These are phyloP conservation scores for Boletus rex-veris DNA, from an alignment of 768 basidiomycete species.

Conservation along the genomic window DNA sequence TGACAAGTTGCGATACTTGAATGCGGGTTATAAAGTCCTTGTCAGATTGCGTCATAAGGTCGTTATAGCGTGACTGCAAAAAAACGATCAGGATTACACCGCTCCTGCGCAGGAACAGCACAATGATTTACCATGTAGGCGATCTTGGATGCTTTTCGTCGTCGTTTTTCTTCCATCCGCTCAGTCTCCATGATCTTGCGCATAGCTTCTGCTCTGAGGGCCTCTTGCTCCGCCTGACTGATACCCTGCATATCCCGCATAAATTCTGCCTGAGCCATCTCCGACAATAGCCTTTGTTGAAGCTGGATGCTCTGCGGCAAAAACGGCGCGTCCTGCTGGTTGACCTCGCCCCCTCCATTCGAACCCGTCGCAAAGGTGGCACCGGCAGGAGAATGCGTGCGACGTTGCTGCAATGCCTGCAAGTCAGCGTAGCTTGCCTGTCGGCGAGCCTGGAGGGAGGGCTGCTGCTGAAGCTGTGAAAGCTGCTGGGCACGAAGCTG, in stretches of 20 bases:
- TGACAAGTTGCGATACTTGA: conserved; percentile 96
- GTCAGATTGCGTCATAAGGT: conserved; percentile 96
- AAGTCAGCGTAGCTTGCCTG: conserved; percentile 46
- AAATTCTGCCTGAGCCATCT: conserved; percentile 70
- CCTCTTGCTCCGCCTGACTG: conserved; percentile 62
- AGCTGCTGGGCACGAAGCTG: conserved; percentile 54
- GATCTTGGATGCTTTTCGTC: conserved; percentile 80
- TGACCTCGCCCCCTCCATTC: conserved; percentile 30
- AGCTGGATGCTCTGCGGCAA: conserved; percentile 64
- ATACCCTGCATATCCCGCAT: conserved; percentile 60
- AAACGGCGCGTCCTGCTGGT: conserved; percentile 53
- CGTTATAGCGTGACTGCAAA: conserved; percentile 81
- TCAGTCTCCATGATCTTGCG: conserved; percentile 90
- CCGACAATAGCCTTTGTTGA: conserved; percentile 73
- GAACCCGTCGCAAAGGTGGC: conserved; percentile 30
- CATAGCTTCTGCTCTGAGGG: conserved; percentile 73
- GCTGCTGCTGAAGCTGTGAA: conserved; percentile 44
- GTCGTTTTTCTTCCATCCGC: conserved; percentile 79
- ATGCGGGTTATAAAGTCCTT: conserved; percentile 99
- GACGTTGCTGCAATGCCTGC: conserved; percentile 47
- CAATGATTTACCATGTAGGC: conserved; percentile 68
- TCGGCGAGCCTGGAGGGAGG: conserved; percentile 36
- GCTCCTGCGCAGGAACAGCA: not conserved
- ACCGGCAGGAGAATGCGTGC: conserved; percentile 46
- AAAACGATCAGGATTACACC: not conserved